These are phyloP conservation scores for Claviceps quebecensis DNA, from an alignment of 2,329 filamentous ascomycete genomes.

Conservation along the genomic window DNA sequence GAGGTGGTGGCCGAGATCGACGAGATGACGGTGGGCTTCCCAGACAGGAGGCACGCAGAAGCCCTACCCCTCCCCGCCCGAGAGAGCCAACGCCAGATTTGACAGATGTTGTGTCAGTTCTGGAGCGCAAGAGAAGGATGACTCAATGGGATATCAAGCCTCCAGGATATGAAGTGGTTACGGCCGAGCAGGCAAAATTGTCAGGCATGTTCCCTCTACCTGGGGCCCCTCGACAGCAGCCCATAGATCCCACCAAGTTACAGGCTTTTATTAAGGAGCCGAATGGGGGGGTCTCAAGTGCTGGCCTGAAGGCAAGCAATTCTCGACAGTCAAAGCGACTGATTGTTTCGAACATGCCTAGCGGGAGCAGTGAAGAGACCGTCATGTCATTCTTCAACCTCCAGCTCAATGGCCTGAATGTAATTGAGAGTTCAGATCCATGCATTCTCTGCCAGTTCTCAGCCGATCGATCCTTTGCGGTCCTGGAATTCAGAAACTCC, in stretches of 20 bases:
- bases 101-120: conserved; percentile 67
- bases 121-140: conserved; percentile 78
- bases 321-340: conserved; percentile 90
- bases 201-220: conserved; percentile 98
- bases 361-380: conserved; percentile 57
- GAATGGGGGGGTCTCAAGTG: conserved; percentile 52
- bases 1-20: conserved; percentile 34
- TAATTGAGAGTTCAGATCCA: conserved; percentile 70
- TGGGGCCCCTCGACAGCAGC: conserved; percentile 84
- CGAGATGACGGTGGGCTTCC: conserved; percentile 24
- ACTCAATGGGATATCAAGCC: conserved; percentile 99
- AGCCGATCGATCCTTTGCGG: conserved; percentile 63
- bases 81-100: conserved; percentile 93
- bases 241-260: conserved; percentile 86
- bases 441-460: conserved; percentile 75
- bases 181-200: conserved; percentile 93
- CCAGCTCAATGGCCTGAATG: conserved; percentile 91
- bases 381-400: conserved; percentile 85
- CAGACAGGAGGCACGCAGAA: conserved; percentile 48
- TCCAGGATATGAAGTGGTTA: conserved; percentile 94
- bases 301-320: conserved; percentile 82
- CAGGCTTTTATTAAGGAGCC: conserved; percentile 94
- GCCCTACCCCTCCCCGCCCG: conserved; percentile 70
- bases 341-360: conserved; percentile 70
- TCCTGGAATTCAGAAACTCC: conserved; percentile 80